These are phyloP conservation scores for Fusarium sp. DNA, from an alignment of 2,329 filamentous ascomycete species.

Conservation along the genomic window DNA sequence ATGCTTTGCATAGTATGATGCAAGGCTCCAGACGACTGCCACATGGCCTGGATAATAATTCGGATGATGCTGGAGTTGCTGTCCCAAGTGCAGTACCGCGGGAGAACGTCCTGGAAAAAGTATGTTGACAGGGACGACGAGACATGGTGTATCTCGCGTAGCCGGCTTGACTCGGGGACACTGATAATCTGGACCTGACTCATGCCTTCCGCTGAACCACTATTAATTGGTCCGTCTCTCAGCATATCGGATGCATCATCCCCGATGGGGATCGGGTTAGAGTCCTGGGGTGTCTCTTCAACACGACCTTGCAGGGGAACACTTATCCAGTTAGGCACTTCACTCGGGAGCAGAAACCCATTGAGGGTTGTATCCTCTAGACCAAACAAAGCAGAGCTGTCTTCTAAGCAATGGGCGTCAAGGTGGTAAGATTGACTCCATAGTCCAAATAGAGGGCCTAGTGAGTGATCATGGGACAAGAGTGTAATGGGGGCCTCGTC, in stretches of 20 bases:
- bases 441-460: neutral
- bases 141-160: conserved; percentile 1
- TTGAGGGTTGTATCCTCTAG: neutral
- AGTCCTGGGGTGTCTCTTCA: neutral
- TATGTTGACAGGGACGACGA: conserved; percentile 1
- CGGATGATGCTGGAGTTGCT: conserved; percentile 1
- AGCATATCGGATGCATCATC: neutral
- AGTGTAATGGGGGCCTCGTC: neutral
- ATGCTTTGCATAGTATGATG: conserved; percentile 10
- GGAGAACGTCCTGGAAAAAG: conserved; percentile 5
- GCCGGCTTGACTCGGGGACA: neutral
- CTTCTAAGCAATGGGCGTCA: neutral
- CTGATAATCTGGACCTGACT: neutral
- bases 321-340: neutral
- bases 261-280: neutral
- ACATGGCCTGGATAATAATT: neutral
- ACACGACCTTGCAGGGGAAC: neutral
- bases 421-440: neutral
- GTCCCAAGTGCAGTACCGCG: conserved; percentile 1
- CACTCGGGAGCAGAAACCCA: neutral
- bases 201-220: neutral
- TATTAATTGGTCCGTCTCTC: neutral
- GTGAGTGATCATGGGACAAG: neutral
- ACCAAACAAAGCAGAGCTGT: neutral
- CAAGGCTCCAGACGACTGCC: conserved; percentile 3